phyloP scores from a whole-genome alignment of 768 basidiomycete species.

The Phanerochaete sordida region DNA sequence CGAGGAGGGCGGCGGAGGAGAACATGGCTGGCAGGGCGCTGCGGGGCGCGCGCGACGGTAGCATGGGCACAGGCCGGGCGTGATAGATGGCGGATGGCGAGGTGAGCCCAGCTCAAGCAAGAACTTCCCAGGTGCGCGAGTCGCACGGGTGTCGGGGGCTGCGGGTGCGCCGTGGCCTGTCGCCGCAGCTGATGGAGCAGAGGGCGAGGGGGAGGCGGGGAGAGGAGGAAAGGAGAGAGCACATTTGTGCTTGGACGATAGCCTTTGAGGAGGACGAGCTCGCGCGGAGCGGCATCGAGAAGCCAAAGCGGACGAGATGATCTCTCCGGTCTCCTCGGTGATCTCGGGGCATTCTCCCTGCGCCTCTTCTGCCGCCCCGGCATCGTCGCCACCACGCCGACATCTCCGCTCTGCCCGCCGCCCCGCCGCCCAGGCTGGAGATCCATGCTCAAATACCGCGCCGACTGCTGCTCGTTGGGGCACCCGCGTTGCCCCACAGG shows the following conservation, averaged over 20 bases:
- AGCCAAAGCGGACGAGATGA: neutral
- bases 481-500: no score
- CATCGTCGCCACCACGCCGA: neutral
- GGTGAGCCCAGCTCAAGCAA: neutral
- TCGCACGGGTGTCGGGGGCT: neutral
- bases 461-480: no score
- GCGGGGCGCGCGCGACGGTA: neutral
- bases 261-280: neutral
- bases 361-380: neutral
- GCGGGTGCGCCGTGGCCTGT: neutral
- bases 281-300: neutral
- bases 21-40: neutral
- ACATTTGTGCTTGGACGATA: neutral
- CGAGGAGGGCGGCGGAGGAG: conserved; percentile 3
- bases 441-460: no score
- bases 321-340: neutral
- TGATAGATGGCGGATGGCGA: neutral
- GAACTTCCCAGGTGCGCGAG: neutral
- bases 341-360: neutral
- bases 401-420: neutral
- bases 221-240: neutral
- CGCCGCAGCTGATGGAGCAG: neutral
- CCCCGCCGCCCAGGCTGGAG: no score
- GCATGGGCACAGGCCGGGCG: neutral
- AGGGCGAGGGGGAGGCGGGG: neutral